These are phyloP conservation scores for Penicillium sp. DNA, from an alignment of 2,329 filamentous ascomycete species.

Conservation along the genomic window DNA sequence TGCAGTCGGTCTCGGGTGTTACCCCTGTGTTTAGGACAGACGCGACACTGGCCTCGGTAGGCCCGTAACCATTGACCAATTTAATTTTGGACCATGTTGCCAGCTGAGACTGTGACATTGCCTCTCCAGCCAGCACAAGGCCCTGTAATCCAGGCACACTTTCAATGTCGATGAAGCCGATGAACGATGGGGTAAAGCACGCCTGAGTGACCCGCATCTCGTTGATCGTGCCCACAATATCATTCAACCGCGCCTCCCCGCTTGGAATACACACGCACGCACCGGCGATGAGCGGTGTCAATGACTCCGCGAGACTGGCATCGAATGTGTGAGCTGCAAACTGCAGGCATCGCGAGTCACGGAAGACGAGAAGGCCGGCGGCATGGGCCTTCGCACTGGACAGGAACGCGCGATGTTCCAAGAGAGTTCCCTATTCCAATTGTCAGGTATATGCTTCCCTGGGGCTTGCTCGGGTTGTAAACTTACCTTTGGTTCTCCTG, in stretches of 20 bases:
- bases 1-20: constrained; percentile 30
- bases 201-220: constrained; percentile 54
- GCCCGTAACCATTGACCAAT: constrained; percentile 47
- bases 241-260: constrained; percentile 48
- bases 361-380: constrained; percentile 48
- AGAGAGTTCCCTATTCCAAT: constrained; percentile 55
- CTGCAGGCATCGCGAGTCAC: constrained; percentile 58
- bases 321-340: constrained; percentile 59
- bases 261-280: constrained; percentile 61
- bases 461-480: neutral
- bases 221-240: constrained; percentile 54
- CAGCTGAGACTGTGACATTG: constrained; percentile 48
- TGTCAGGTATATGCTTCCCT: constrained; percentile 5
- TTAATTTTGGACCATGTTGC: constrained; percentile 38
- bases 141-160: constrained; percentile 45
- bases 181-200: constrained; percentile 62
- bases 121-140: constrained; percentile 48
- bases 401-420: constrained; percentile 61
- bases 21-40: constrained; percentile 36
- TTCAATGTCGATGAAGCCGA: constrained; percentile 46
- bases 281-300: constrained; percentile 56
- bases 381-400: constrained; percentile 57
- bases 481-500: constrained; percentile 53
- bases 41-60: constrained; percentile 42
- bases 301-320: constrained; percentile 54